Percentiles rank a stretch among this genome's conserved stretches.
These are phyloP conservation scores for Auriscalpium microsporum DNA, from an alignment of 768 basidiomycete species.

Conservation along the genomic window DNA sequence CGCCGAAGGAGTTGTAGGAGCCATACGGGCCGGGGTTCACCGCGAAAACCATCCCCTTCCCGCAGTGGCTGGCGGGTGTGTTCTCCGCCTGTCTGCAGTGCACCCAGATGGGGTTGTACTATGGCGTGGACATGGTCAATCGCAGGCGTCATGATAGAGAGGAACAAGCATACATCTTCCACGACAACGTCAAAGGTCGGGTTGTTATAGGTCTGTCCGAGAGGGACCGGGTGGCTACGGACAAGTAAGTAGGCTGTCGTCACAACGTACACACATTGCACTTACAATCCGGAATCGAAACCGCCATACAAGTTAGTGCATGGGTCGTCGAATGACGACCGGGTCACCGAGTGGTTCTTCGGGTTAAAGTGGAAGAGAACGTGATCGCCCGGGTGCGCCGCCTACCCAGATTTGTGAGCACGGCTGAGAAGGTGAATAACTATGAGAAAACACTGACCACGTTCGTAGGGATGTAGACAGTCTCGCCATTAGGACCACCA, in stretches of 20 bases:
- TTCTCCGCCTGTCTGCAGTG: conserved; percentile 17
- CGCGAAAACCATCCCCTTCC: conserved; percentile 23
- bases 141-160: background rate
- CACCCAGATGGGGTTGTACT: conserved; percentile 19
- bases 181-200: conserved; percentile 19
- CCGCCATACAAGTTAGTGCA: conserved; percentile 18
- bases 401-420: background rate
- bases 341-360: conserved; percentile 25
- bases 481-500: background rate
- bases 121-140: background rate
- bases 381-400: conserved; percentile 11
- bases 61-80: conserved; percentile 11
- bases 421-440: background rate
- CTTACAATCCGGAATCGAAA: conserved; percentile 24
- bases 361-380: conserved; percentile 19
- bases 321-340: conserved; percentile 21
- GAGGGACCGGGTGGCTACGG: conserved; percentile 19
- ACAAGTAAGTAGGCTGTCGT: background rate
- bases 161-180: conserved; percentile 15
- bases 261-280: background rate
- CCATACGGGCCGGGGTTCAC: conserved; percentile 19
- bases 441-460: background rate
- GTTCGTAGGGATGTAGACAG: background rate
- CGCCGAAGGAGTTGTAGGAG: background rate
- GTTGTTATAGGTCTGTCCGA: background rate